Percentiles rank a stretch among this genome's conserved stretches.
These are phyloP conservation scores for Trifolium subterraneum DNA, from an alignment of 306 rosid genomes.

Conservation along the genomic window DNA sequence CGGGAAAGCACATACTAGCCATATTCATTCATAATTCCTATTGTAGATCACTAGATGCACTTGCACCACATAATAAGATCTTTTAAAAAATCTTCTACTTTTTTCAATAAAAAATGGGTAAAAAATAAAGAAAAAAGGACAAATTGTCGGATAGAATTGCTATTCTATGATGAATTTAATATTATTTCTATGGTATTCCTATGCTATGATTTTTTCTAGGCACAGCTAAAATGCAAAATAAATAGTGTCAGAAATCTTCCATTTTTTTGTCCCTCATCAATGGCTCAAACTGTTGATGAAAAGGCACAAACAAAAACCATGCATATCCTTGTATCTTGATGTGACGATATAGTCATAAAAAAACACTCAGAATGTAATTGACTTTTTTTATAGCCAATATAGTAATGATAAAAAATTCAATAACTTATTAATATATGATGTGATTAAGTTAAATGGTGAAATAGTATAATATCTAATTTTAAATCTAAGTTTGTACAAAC, in stretches of 20 bases:
- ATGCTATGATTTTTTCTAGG: constrained; percentile 14
- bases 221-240: constrained; percentile 11
- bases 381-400: not conserved
- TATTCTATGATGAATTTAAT: not conserved
- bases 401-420: too few relatives aligned
- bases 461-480: too few relatives aligned
- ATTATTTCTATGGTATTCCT: not conserved
- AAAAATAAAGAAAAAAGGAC: not conserved
- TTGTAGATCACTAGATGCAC: not conserved
- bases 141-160: too few relatives aligned
- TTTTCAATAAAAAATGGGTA: not conserved
- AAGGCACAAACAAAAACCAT: not conserved
- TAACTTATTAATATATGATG: too few relatives aligned
- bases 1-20: not conserved
- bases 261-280: not conserved
- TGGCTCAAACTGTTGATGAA: constrained; percentile 5
- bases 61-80: not conserved
- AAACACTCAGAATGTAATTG: not conserved
- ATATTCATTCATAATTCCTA: not conserved
- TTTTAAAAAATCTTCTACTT: not conserved
- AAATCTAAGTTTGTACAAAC: too few relatives aligned
- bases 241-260: not conserved
- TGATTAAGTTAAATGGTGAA: too few relatives aligned
- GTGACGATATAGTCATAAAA: not conserved
- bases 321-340: too few relatives aligned